phyloP scores from a whole-genome alignment of 2,329 filamentous ascomycete species.

The Pochonia chlamydosporia region DNA sequence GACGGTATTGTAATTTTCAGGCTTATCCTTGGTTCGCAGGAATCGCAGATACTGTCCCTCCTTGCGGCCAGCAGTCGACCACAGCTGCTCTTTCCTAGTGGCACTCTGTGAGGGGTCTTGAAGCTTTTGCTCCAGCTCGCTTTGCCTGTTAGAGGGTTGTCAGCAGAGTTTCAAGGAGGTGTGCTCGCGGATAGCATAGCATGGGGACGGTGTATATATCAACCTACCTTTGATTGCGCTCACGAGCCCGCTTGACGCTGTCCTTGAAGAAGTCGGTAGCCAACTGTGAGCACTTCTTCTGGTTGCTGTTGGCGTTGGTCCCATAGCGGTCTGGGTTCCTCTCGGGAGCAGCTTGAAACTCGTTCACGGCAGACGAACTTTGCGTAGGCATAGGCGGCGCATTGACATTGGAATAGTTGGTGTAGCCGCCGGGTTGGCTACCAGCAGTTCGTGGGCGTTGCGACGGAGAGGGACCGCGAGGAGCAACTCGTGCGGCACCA shows the following conservation, averaged over 20 bases:
- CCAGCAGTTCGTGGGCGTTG: conserved; percentile 83
- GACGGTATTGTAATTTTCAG: conserved; percentile 90
- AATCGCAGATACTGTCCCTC: conserved; percentile 93
- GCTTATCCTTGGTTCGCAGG: conserved; percentile 85
- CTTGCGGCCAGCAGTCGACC: conserved; percentile 76
- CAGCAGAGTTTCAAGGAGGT: neutral
- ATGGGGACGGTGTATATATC: too few species aligned
- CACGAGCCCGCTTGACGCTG: conserved; percentile 90
- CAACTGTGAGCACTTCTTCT: conserved; percentile 63
- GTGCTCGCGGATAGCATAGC: too few species aligned
- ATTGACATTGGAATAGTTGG: conserved; percentile 54
- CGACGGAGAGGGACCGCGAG: conserved; percentile 60
- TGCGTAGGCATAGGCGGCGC: conserved; percentile 60
- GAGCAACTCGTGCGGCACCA: conserved; percentile 60
- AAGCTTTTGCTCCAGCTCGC: conserved; percentile 83
- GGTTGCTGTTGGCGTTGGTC: conserved; percentile 59
- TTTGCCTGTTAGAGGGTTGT: conserved; percentile 56
- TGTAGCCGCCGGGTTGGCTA: conserved; percentile 58
- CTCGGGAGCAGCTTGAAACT: conserved; percentile 75
- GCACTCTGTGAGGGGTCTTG: conserved; percentile 70
- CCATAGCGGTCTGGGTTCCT: conserved; percentile 66
- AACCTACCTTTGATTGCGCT: conserved; percentile 84
- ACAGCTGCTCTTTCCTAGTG: conserved; percentile 75
- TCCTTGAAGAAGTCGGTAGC: conserved; percentile 97
- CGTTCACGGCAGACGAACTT: conserved; percentile 54